Evolutionary conservation across 2,329 filamentous ascomycete species (phyloP).

Genomic region (Trichoderma hamatum): DNA sequence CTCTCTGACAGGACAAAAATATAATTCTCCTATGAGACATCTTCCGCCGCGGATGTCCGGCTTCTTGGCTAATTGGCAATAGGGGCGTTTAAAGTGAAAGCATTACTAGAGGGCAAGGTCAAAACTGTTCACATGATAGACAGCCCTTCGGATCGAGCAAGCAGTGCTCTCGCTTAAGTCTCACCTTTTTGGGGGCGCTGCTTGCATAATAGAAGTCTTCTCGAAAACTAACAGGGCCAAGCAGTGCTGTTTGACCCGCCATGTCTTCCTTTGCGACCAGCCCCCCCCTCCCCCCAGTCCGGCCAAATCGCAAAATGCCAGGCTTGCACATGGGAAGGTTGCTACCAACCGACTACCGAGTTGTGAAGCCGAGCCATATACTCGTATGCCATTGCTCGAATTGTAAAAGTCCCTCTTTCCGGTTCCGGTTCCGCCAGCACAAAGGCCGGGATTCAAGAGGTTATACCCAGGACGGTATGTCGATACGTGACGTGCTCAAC

Average conservation of each 20-base stretch:
- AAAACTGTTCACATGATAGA: slow-evolving; percentile 16
- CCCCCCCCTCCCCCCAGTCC: background rate
- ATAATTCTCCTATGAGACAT: background rate
- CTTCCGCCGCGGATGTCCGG: background rate
- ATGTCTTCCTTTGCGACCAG: background rate
- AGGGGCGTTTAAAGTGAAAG: background rate
- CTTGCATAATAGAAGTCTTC: slow-evolving; percentile 13
- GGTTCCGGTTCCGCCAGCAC: background rate
- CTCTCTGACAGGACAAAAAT: background rate
- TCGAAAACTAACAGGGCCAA: slow-evolving; percentile 7
- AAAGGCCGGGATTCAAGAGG: background rate
- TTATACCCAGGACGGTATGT: background rate
- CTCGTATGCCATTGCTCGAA: background rate
- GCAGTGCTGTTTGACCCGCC: slow-evolving; percentile 10
- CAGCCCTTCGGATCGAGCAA: background rate
- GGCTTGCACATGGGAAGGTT: background rate
- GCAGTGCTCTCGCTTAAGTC: slow-evolving; percentile 5
- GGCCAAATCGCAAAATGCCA: background rate
- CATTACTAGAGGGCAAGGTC: background rate
- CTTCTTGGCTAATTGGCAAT: background rate
- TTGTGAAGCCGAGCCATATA: background rate
- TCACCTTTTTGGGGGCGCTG: background rate
- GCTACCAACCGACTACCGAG: background rate
- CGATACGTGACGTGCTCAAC: background rate
- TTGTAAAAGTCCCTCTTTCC: background rate